These are phyloP conservation scores for Capsella bursapastoris DNA, from an alignment of 345 rosid genomes.

Conservation along the genomic window DNA sequence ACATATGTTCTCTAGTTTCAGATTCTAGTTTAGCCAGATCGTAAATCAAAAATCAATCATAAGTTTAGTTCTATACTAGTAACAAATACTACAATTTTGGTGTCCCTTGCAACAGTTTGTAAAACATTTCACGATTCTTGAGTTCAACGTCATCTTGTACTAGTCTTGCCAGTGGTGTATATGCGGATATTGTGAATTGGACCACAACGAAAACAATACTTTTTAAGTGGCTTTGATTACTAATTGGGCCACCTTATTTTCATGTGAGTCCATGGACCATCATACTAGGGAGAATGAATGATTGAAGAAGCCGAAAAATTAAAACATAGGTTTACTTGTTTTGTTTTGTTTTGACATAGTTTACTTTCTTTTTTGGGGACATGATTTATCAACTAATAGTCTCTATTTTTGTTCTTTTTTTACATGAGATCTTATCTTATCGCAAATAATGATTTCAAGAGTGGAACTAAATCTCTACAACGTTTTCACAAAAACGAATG, in stretches of 20 bases:
- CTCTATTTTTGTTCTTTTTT: background rate
- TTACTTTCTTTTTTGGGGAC: background rate
- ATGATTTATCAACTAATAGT: background rate
- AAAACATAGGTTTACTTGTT: background rate
- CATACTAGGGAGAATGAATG: background rate
- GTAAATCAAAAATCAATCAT: background rate
- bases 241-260: conserved; percentile 33
- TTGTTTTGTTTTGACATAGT: background rate
- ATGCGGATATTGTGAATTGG: conserved; percentile 24
- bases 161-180: conserved; percentile 20
- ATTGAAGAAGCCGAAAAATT: conserved; percentile 17
- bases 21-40: no score
- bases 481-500: background rate
- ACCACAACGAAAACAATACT: background rate
- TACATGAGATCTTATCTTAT: background rate
- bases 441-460: no score
- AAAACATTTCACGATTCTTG: background rate
- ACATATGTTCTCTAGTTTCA: background rate
- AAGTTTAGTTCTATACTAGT: background rate
- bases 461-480: background rate
- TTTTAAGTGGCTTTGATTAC: conserved; percentile 12
- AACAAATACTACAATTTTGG: background rate
- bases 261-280: conserved; percentile 34
- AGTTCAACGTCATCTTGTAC: conserved; percentile 20
- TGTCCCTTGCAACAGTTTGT: background rate